Percentiles rank a stretch among this genome's conserved stretches.
These are phyloP conservation scores for Musa acuminata DNA, from an alignment of 176 grass and related monocot genomes.

Conservation along the genomic window DNA sequence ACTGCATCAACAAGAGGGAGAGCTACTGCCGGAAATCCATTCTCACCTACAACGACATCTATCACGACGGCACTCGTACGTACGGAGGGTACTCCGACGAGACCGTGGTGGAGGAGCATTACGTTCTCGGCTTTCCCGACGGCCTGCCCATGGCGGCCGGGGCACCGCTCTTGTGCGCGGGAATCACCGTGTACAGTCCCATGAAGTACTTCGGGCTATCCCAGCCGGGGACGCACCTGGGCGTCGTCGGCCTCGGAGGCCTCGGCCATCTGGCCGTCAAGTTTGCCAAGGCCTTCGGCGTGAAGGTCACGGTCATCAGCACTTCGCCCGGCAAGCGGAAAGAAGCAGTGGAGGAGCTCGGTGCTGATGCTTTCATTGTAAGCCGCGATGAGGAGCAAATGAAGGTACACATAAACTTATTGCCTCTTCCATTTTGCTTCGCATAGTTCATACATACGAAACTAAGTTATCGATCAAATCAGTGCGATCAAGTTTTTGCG, in stretches of 20 bases:
- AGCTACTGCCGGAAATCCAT: slow-evolving; percentile 29
- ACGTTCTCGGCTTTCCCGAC: slow-evolving; percentile 53
- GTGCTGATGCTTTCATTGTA: slow-evolving; percentile 46
- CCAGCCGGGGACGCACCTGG: slow-evolving; percentile 29
- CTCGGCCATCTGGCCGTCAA: slow-evolving; percentile 64
- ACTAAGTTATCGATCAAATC: too few species aligned
- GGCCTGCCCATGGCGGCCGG: slow-evolving; percentile 41
- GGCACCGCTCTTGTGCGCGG: slow-evolving; percentile 58
- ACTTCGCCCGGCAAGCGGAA: slow-evolving; percentile 31
- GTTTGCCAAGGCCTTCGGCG: slow-evolving; percentile 53
- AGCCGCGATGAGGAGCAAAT: slow-evolving; percentile 3
- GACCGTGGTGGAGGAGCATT: slow-evolving; percentile 44
- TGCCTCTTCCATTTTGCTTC: too few species aligned
- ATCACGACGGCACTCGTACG: slow-evolving; percentile 38
- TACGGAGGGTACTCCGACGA: slow-evolving; percentile 53
- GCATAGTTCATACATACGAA: too few species aligned
- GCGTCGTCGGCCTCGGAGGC: slow-evolving; percentile 46
- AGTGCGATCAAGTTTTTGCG: too few species aligned
- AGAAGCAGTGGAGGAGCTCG: slow-evolving; percentile 44
- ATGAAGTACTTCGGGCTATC: slow-evolving; percentile 51
- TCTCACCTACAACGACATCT: slow-evolving; percentile 43
- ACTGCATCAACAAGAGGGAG: slow-evolving; percentile 37
- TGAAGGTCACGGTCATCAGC: slow-evolving; percentile 68
- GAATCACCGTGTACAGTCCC: slow-evolving; percentile 54
- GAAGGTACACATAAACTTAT: too few species aligned